A percentile compares a stretch with the other conserved stretches of the same genome.
These are phyloP conservation scores for Albophoma yamanashiensis DNA, from an alignment of 2,329 filamentous ascomycete species.

Conservation along the genomic window DNA sequence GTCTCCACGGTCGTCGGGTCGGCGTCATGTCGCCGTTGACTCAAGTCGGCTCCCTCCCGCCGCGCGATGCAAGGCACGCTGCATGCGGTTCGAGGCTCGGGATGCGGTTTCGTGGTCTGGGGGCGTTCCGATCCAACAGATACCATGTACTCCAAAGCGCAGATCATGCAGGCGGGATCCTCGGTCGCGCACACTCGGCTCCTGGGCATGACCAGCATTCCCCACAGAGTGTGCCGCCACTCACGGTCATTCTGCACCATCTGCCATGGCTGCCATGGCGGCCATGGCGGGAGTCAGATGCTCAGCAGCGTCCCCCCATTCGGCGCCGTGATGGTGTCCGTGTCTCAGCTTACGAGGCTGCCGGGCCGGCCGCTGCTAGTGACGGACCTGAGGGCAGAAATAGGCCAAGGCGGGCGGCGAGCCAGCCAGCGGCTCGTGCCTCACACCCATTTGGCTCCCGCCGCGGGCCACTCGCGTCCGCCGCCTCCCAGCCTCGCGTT, in stretches of 20 bases:
- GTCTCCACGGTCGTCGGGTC: background rate
- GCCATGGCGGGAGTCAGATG: conserved; percentile 9
- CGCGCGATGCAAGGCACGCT: conserved; percentile 9
- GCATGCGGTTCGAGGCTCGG: conserved; percentile 3
- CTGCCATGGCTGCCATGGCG: conserved; percentile 7
- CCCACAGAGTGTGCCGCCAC: conserved; percentile 2
- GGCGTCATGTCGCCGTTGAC: background rate
- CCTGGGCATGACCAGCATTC: conserved; percentile 14
- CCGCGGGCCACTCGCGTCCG: background rate
- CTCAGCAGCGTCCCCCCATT: background rate
- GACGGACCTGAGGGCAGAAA: background rate
- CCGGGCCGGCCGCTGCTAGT: background rate
- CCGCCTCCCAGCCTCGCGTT: background rate
- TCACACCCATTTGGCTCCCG: conserved; percentile 2
- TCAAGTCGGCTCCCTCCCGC: background rate
- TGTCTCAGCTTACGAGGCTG: conserved; percentile 16
- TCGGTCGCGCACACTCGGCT: conserved; percentile 2
- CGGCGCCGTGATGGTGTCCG: conserved; percentile 12
- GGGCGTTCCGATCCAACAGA: conserved; percentile 15
- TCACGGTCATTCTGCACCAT: background rate
- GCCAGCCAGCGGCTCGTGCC: background rate
- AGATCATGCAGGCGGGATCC: conserved; percentile 15
- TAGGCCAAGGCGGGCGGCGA: background rate
- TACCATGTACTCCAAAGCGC: conserved; percentile 14
- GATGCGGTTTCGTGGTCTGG: background rate